Conservation (phyloP, 352 stramenopile genomes). For the Pythium brachiatum region DNA sequence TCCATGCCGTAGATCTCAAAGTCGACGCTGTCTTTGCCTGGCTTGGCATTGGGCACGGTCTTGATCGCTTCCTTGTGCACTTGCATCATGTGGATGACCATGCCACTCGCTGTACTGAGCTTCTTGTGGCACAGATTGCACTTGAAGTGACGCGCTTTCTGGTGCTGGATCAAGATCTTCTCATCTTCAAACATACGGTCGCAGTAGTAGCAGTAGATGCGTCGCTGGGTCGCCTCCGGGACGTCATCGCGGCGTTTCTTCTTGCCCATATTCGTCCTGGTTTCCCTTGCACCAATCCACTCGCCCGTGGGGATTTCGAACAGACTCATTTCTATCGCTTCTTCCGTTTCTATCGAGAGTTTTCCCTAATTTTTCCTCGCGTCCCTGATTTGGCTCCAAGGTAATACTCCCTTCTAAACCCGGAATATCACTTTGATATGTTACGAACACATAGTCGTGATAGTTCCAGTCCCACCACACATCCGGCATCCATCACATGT, state of each 20-base stretch:
- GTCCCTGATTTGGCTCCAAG: neutral
- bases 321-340: conserved; percentile 5
- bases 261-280: conserved; percentile 57
- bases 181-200: conserved; percentile 91
- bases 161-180: conserved; percentile 91
- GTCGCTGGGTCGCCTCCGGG: conserved; percentile 36
- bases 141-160: conserved; percentile 93
- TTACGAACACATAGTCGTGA: neutral
- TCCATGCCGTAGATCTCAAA: conserved; percentile 91
- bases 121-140: conserved; percentile 91
- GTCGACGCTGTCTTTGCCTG: conserved; percentile 72
- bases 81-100: conserved; percentile 87
- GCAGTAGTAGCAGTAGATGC: conserved; percentile 94
- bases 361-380: neutral
- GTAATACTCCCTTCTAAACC: neutral
- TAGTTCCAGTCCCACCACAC: neutral
- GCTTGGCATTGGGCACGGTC: conserved; percentile 84
- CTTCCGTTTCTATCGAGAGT: conserved; percentile 16
- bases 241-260: conserved; percentile 79
- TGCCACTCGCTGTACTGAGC: conserved; percentile 86
- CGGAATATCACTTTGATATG: neutral
- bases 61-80: conserved; percentile 87
- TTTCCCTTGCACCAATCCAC: conserved; percentile 11
- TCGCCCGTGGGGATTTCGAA: conserved; percentile 6
- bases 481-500: neutral